These are phyloP conservation scores for Coriaria nepalensis DNA, from an alignment of 306 rosid species.

Conservation along the genomic window DNA sequence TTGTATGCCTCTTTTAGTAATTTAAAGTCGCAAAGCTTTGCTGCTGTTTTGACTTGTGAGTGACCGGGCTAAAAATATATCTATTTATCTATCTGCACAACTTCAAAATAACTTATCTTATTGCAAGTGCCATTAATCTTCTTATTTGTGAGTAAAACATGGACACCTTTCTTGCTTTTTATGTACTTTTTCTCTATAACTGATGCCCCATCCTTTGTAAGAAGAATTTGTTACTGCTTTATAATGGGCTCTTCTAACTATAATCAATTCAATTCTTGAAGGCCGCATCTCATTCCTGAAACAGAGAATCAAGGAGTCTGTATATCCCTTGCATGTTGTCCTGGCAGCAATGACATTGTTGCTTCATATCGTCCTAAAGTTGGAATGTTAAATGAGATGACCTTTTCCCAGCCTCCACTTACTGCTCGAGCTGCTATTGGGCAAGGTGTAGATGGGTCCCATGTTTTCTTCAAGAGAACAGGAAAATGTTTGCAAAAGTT, in stretches of 20 bases:
- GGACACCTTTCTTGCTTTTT: no score
- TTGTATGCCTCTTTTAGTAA: no score
- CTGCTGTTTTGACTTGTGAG: no score
- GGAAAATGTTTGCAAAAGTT: slow-evolving; percentile 24
- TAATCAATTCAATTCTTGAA: slow-evolving; percentile 16
- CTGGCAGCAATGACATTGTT: slow-evolving; percentile 56
- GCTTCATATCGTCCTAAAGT: slow-evolving; percentile 76
- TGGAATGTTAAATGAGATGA: slow-evolving; percentile 25
- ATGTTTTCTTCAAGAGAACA: slow-evolving; percentile 34
- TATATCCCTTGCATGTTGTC: slow-evolving; percentile 67
- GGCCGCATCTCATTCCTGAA: slow-evolving; percentile 65
- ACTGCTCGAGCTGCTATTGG: slow-evolving; percentile 33
- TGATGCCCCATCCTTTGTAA: no score
- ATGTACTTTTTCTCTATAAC: no score
- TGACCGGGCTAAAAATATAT: no score
- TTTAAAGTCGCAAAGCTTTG: no score
- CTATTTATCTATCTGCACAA: no score
- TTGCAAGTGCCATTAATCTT: no score
- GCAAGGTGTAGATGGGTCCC: slow-evolving; percentile 56
- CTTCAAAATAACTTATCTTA: no score
- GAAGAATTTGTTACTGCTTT: background rate
- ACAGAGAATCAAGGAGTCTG: slow-evolving; percentile 67
- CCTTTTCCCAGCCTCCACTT: slow-evolving; percentile 32
- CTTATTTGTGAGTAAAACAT: no score
- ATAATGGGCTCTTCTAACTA: slow-evolving; percentile 18